Conservation (phyloP, 164 flowering plant genomes). For the Macadamia tetraphylla region DNA sequence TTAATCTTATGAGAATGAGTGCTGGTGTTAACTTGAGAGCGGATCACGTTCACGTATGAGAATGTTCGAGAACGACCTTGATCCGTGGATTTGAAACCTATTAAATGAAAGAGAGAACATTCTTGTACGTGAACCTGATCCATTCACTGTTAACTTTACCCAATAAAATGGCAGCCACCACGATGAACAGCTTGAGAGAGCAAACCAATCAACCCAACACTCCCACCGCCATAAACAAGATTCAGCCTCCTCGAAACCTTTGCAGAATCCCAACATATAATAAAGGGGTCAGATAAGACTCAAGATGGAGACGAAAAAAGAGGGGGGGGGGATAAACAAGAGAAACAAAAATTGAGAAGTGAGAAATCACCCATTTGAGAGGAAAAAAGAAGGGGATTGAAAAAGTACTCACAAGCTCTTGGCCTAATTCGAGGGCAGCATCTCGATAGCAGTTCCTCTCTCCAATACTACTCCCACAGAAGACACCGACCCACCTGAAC, state of each 20-base stretch:
- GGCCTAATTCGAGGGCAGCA: constrained; percentile 35
- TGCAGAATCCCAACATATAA: neutral
- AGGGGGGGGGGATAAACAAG: no score
- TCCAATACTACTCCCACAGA: constrained; percentile 39
- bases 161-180: constrained; percentile 41
- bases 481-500: constrained; percentile 35
- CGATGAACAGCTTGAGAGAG: constrained; percentile 37
- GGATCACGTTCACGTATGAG: no score
- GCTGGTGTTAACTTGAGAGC: no score
- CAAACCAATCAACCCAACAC: constrained; percentile 40
- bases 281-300: neutral
- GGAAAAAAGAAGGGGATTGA: neutral
- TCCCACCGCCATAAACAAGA: constrained; percentile 43
- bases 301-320: neutral
- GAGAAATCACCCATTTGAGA: no score
- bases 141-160: constrained; percentile 14
- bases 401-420: constrained; percentile 24
- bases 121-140: no score
- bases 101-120: no score
- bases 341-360: no score
- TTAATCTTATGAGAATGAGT: neutral
- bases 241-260: constrained; percentile 29
- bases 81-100: no score
- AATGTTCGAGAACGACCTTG: no score
- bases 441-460: constrained; percentile 27